These are phyloP conservation scores for Firmiana major DNA, from an alignment of 345 rosid species.

Conservation along the genomic window DNA sequence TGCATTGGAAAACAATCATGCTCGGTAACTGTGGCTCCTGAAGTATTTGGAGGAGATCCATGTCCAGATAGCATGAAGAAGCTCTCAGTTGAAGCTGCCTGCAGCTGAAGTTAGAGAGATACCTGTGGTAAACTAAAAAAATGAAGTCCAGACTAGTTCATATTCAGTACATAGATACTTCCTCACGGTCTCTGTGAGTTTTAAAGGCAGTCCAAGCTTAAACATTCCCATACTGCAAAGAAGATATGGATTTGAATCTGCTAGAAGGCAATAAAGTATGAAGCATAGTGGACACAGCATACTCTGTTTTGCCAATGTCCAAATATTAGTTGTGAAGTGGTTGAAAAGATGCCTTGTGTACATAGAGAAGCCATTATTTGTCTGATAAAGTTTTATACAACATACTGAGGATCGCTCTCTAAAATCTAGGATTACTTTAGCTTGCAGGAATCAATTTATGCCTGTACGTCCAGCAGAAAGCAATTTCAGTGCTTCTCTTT, in stretches of 20 bases:
- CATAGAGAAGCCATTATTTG: slow-evolving; percentile 23
- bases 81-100: slow-evolving; percentile 57
- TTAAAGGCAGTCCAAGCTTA: not conserved
- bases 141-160: not conserved
- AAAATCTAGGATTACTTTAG: slow-evolving; percentile 1
- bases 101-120: slow-evolving; percentile 29
- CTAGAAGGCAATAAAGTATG: slow-evolving; percentile 8
- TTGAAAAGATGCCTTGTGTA: slow-evolving; percentile 12
- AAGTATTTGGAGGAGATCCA: slow-evolving; percentile 67
- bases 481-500: slow-evolving; percentile 9
- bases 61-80: slow-evolving; percentile 48
- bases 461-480: slow-evolving; percentile 11
- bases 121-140: not conserved
- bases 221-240: not conserved
- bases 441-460: slow-evolving; percentile 21
- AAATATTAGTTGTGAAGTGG: slow-evolving; percentile 16
- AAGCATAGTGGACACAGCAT: not conserved
- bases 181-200: not conserved
- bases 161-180: slow-evolving; percentile 18
- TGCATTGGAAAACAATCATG: slow-evolving; percentile 55
- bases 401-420: slow-evolving; percentile 8
- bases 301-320: slow-evolving; percentile 17
- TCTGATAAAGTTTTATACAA: slow-evolving; percentile 14
- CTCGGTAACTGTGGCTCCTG: slow-evolving; percentile 45
- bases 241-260: not conserved